Base-by-base conservation (phyloP, 768 basidiomycete species). In the Myochromella boudieri region DNA sequence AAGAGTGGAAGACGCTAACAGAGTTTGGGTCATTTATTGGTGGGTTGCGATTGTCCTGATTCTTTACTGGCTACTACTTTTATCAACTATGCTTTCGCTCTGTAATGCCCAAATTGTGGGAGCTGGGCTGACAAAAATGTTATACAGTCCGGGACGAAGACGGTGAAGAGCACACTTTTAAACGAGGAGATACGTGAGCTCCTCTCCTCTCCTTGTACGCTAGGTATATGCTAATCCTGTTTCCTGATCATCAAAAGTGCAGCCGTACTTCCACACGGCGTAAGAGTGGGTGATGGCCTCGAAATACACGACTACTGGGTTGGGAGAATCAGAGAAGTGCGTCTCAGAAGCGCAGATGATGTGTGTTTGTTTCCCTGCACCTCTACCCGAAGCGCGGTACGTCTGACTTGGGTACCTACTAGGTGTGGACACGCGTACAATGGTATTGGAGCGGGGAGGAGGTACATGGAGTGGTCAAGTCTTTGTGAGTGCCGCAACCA, bases 391-490 rank as follows among this genome's bases (percentile, higher is more conserved):
- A 18, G 17, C 11, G 9, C 6, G 21, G 24, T 15, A 14, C 11
- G 22, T 9, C 24, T n/a, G 18, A n/a, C 24, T 7, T 27, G 17
- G 15, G 22, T 26, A 5, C 32, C 28, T 1, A 12, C 18, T 28
- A 84, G 75, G 81, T 83, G 0, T 83, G 78, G 78, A 69, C 65
- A 0, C 59, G 52, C 8, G 70, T 84, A 0, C 70, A 76, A 38
- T 85, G 82, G 82, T 82, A 65, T 38, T 85, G 78, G 60, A 68
- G 74, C 1, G 68, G 71, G 0, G 39, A 62, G n/a, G 82, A 85
- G 27, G 72, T 78, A 0, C 63, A 65, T 0, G 52, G 52, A 1
- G 62, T 71, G 0, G 56, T 77, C 24, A 74, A 75, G 24, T 73
- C 76, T 1, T 80, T 82, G 80, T 81, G 45, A 46, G 77, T 66